A percentile compares a stretch with the other conserved stretches of the same genome.
Conservation (phyloP, 1,284 basidiomycete genomes). For the Trametes sp. region DNA sequence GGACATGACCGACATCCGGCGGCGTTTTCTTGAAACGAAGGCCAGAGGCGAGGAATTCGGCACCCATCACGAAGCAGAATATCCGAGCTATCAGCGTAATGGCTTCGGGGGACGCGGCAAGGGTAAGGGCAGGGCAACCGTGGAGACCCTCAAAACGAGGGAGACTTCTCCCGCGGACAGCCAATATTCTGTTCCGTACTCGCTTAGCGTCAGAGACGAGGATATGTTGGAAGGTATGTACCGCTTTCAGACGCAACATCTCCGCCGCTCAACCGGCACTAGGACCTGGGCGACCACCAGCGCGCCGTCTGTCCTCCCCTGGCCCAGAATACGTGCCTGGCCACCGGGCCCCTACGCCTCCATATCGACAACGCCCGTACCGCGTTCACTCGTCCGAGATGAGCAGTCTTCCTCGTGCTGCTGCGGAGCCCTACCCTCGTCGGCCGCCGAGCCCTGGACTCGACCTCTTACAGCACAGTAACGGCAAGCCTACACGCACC, state of each 20-base stretch:
- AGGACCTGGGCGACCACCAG: constrained; percentile 30
- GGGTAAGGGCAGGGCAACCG: constrained; percentile 29
- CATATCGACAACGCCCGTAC: constrained; percentile 22
- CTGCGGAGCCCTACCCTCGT: constrained; percentile 35
- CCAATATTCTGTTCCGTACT: constrained; percentile 22
- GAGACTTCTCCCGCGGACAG: constrained; percentile 33
- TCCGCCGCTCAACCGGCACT: constrained; percentile 4
- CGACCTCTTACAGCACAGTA: constrained; percentile 27
- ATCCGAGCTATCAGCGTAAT: constrained; percentile 27
- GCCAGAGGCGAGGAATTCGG: constrained; percentile 43
- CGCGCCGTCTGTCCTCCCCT: constrained; percentile 25
- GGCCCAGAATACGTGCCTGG: constrained; percentile 19
- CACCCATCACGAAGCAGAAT: constrained; percentile 39
- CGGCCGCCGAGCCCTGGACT: constrained; percentile 29
- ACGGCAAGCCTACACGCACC: constrained; percentile 34
- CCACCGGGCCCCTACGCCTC: constrained; percentile 19
- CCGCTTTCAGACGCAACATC: neutral
- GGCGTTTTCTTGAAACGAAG: constrained; percentile 67
- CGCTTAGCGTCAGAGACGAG: constrained; percentile 24
- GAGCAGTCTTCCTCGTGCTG: constrained; percentile 22
- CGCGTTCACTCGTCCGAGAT: constrained; percentile 14
- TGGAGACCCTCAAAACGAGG: constrained; percentile 25
- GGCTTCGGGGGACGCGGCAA: constrained; percentile 21
- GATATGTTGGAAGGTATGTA: constrained; percentile 30
- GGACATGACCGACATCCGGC: constrained; percentile 70